These are phyloP conservation scores for Athelia sp. DNA, from an alignment of 1,284 basidiomycete species.

Conservation along the genomic window DNA sequence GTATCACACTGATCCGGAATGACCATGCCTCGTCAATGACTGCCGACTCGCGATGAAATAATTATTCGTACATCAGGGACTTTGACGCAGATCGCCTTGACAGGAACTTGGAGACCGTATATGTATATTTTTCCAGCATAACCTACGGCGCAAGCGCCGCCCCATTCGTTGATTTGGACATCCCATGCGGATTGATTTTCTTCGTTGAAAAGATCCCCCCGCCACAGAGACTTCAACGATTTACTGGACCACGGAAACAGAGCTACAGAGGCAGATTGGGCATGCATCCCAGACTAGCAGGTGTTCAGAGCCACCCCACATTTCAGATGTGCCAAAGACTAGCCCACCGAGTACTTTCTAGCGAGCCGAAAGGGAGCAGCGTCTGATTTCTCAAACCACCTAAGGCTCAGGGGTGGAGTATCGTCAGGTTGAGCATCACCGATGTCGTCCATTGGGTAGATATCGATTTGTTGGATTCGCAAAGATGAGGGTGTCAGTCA, in stretches of 20 bases:
- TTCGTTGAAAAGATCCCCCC: slow-evolving; percentile 24
- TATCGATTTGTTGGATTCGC: too few species aligned
- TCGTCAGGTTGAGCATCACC: too few species aligned
- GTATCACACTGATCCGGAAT: slow-evolving; percentile 14
- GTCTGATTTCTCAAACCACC: background rate
- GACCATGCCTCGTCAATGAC: background rate
- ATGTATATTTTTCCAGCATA: slow-evolving; percentile 33
- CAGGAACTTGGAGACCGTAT: slow-evolving; percentile 29
- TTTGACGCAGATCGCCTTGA: slow-evolving; percentile 29
- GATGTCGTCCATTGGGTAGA: too few species aligned
- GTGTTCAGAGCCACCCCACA: slow-evolving; percentile 3
- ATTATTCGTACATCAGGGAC: slow-evolving; percentile 16
- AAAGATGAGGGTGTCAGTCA: too few species aligned
- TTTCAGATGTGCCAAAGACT: background rate
- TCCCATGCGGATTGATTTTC: slow-evolving; percentile 37
- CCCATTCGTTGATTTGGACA: slow-evolving; percentile 37
- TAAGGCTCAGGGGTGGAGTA: too few species aligned
- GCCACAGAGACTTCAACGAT: slow-evolving; percentile 44
- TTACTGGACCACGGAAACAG: slow-evolving; percentile 54
- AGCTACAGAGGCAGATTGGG: slow-evolving; percentile 29
- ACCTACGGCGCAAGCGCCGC: slow-evolving; percentile 47
- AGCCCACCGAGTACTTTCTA: slow-evolving; percentile 23
- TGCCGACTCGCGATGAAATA: too few species aligned
- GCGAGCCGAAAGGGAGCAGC: slow-evolving; percentile 16
- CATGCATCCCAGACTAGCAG: slow-evolving; percentile 18